These are phyloP conservation scores for Spinellus fusiger DNA, from an alignment of 192 early-diverging fungal species.

Conservation along the genomic window DNA sequence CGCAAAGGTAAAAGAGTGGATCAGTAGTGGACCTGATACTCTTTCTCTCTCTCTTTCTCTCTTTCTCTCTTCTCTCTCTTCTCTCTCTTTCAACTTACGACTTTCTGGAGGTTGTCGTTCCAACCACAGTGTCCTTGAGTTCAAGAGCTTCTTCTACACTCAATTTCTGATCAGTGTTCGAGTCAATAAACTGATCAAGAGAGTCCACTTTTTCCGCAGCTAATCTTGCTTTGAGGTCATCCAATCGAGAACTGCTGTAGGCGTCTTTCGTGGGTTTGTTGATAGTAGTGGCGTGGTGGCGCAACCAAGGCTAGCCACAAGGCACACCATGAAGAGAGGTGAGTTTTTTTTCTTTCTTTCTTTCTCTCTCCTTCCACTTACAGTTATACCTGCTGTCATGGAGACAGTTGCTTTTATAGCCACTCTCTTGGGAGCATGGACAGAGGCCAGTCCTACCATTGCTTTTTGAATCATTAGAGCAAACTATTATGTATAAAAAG, in stretches of 20 bases:
- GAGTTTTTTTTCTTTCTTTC: not conserved
- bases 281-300: constrained; percentile 19
- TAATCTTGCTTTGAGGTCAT: constrained; percentile 33
- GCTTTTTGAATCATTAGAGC: too few relatives aligned
- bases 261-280: constrained; percentile 14
- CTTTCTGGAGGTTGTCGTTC: constrained; percentile 34
- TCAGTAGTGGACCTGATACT: not conserved
- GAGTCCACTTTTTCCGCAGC: constrained; percentile 32
- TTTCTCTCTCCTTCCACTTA: too few relatives aligned
- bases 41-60: not conserved
- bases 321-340: not conserved
- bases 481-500: too few relatives aligned
- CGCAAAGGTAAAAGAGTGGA: not conserved
- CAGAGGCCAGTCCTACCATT: too few relatives aligned
- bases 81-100: constrained; percentile 8
- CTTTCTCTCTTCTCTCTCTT: not conserved
- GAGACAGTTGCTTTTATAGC: too few relatives aligned
- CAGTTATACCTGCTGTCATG: too few relatives aligned
- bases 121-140: constrained; percentile 43
- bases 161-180: constrained; percentile 39
- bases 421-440: too few relatives aligned
- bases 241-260: constrained; percentile 41
- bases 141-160: constrained; percentile 55
- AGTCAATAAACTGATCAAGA: constrained; percentile 54
- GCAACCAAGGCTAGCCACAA: constrained; percentile 1